Percentiles rank a stretch among this genome's conserved stretches.
phyloP scores from a whole-genome alignment of 129 eudicot genomes.

The Helianthus tuberosus region DNA sequence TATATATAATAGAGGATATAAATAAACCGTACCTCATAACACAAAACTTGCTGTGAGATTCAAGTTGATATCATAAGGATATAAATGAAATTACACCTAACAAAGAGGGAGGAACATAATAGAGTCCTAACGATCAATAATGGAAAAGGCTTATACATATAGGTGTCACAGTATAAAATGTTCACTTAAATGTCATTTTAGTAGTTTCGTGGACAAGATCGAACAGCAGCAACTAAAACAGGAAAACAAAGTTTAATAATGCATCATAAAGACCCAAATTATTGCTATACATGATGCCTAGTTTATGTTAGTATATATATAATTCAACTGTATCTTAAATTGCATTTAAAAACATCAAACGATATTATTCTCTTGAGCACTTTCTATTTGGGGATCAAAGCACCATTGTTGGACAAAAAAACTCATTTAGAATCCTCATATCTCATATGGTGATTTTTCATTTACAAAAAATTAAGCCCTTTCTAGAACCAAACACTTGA shows the following conservation, averaged over 20 bases:
- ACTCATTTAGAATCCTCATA: constrained; percentile 16
- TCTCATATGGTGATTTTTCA: neutral
- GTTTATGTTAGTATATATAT: constrained; percentile 19
- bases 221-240: neutral
- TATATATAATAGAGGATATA: no score
- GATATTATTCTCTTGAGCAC: constrained; percentile 23
- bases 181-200: constrained; percentile 6
- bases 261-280: neutral
- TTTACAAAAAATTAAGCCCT: constrained; percentile 16
- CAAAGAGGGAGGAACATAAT: neutral
- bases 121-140: neutral
- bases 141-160: constrained; percentile 9
- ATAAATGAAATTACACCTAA: neutral
- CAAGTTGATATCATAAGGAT: no score
- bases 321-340: constrained; percentile 16
- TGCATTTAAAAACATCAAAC: constrained; percentile 9
- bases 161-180: neutral
- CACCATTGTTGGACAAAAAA: constrained; percentile 5
- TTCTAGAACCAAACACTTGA: constrained; percentile 15
- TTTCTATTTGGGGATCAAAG: constrained; percentile 23
- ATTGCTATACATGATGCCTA: constrained; percentile 15
- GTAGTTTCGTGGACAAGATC: constrained; percentile 1
- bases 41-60: no score
- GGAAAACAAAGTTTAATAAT: constrained; percentile 7
- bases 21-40: no score